phyloP scores from a whole-genome alignment of 495 filamentous ascomycete genomes.

The Cercophora samala region DNA sequence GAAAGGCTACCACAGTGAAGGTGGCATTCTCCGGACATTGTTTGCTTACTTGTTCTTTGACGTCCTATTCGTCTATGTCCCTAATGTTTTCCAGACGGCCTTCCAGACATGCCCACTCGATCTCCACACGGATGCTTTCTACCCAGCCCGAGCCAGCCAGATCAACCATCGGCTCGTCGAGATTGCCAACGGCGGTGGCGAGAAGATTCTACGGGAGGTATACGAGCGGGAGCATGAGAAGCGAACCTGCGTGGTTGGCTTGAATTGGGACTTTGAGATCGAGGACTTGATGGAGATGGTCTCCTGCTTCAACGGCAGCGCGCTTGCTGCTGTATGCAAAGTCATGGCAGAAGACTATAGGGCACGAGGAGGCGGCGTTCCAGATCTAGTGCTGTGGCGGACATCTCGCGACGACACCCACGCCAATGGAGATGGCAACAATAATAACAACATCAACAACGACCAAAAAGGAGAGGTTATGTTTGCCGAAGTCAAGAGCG shows the following conservation, averaged over 20 bases:
- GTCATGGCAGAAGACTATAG: conserved; percentile 94
- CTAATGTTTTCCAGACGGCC: conserved; percentile 93
- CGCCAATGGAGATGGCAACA: neutral
- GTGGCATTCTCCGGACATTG: conserved; percentile 82
- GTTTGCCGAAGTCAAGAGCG: conserved; percentile 90
- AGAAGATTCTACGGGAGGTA: conserved; percentile 61
- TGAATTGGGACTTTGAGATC: conserved; percentile 84
- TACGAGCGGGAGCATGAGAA: conserved; percentile 61
- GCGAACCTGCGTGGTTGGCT: conserved; percentile 78
- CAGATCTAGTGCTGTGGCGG: conserved; percentile 90
- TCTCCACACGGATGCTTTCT: conserved; percentile 91
- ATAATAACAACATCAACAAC: neutral
- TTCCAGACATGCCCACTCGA: conserved; percentile 94
- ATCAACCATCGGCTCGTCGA: conserved; percentile 86
- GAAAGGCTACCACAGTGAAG: conserved; percentile 93
- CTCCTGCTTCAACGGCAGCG: conserved; percentile 72
- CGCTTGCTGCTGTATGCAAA: conserved; percentile 79
- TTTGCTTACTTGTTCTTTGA: conserved; percentile 93
- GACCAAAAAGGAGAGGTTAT: conserved; percentile 55
- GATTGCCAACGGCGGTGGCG: conserved; percentile 73
- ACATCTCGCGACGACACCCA: conserved; percentile 31
- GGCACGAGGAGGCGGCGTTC: conserved; percentile 81
- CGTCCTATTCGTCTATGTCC: conserved; percentile 87
- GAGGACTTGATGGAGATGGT: conserved; percentile 81
- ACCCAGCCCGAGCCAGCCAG: conserved; percentile 74